These are phyloP conservation scores for Lactarius akahatsu DNA, from an alignment of 768 basidiomycete genomes.

Conservation along the genomic window DNA sequence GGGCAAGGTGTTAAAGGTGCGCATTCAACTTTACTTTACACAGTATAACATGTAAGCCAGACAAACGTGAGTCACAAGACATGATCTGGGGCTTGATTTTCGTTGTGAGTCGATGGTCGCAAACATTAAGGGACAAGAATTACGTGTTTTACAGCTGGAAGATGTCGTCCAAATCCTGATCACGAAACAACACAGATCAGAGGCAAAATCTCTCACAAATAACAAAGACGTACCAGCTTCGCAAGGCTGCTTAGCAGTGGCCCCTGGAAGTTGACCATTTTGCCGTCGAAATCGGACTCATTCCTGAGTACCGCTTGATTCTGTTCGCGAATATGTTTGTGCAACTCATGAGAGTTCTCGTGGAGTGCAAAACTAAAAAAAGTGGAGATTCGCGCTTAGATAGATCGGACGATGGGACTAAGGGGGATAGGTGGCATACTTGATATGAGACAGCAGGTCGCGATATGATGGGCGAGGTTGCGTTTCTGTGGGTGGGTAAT, in stretches of 20 bases:
- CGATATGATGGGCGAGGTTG: neutral
- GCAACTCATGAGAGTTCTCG: conserved; percentile 7
- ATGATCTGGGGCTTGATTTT: no score
- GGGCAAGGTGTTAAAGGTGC: no score
- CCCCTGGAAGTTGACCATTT: conserved; percentile 16
- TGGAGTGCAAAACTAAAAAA: conserved; percentile 14
- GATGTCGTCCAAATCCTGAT: conserved; percentile 7
- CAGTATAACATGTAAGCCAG: no score
- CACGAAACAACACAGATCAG: neutral
- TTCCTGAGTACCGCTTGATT: neutral
- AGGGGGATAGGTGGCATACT: neutral
- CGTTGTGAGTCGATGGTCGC: no score
- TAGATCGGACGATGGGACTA: neutral
- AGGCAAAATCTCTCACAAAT: neutral
- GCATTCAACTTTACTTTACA: no score
- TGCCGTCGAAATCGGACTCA: conserved; percentile 6
- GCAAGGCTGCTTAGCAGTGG: conserved; percentile 19
- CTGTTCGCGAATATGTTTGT: conserved; percentile 9
- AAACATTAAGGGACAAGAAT: no score
- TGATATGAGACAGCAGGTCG: conserved; percentile 1
- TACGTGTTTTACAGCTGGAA: no score
- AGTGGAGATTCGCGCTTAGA: no score
- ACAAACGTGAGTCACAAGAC: no score
- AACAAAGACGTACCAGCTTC: conserved; percentile 12
- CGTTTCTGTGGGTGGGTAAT: no score